These are phyloP conservation scores for Porcisia deanei DNA, from an alignment of 208 protist species.

Conservation along the genomic window DNA sequence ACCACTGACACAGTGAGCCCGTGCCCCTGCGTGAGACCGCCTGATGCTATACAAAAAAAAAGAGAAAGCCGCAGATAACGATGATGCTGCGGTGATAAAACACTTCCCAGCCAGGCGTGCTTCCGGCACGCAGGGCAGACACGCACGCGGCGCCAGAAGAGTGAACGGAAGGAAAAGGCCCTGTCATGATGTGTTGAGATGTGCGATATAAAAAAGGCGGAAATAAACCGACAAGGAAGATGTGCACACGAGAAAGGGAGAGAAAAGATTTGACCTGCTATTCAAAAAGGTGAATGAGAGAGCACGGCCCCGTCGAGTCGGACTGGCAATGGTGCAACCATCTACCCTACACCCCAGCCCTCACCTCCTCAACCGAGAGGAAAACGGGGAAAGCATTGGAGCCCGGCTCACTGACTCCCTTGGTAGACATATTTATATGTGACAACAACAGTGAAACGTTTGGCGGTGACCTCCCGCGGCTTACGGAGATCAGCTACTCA, in stretches of 20 bases:
- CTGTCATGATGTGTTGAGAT: not conserved
- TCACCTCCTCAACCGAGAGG: not conserved
- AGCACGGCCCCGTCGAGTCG: not conserved
- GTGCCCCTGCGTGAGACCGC: not conserved
- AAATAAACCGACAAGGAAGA: not conserved
- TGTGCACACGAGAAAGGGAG: slow-evolving; percentile 1
- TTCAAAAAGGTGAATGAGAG: not conserved
- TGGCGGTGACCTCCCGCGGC: not conserved
- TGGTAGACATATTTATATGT: not conserved
- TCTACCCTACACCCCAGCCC: too few species aligned
- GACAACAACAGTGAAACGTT: not conserved
- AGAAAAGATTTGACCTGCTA: not conserved
- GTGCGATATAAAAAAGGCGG: not conserved
- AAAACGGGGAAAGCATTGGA: too few species aligned
- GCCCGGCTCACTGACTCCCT: not conserved
- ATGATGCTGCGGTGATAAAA: slow-evolving; percentile 2
- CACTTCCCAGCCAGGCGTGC: not conserved
- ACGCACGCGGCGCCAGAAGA: not conserved
- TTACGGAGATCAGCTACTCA: not conserved
- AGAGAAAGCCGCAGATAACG: not conserved
- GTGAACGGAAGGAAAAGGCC: not conserved
- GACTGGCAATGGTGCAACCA: not conserved
- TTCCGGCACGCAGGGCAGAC: not conserved
- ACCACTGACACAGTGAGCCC: not conserved
- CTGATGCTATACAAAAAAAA: not conserved